Conservation (phyloP, 768 basidiomycete species). For the Phylloporus rhodoxanthus region DNA sequence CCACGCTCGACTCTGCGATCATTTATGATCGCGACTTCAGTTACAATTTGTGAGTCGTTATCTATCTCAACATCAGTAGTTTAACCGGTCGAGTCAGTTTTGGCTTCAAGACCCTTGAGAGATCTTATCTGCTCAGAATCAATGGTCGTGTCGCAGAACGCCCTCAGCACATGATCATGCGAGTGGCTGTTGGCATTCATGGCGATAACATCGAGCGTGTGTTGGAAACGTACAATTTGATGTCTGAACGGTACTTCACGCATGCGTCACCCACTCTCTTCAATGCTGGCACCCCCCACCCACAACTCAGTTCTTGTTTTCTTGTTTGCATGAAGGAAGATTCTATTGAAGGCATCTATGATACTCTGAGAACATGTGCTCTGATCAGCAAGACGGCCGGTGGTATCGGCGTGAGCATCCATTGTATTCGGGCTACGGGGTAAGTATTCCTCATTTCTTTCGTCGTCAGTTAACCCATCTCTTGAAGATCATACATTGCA, state of each 20-base stretch:
- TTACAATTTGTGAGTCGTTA: constrained; percentile 76
- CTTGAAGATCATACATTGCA: constrained; percentile 86
- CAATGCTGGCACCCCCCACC: constrained; percentile 93
- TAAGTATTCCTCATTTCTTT: constrained; percentile 30
- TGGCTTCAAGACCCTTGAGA: constrained; percentile 99
- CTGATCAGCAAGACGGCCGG: constrained; percentile 99
- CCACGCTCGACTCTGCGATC: constrained; percentile 83
- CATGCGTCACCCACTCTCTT: constrained; percentile 97
- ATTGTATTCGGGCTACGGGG: constrained; percentile 95
- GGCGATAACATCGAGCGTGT: constrained; percentile 83
- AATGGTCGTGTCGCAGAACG: constrained; percentile 94
- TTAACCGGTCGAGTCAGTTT: constrained; percentile 48
- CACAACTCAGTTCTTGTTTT: constrained; percentile 97
- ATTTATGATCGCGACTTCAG: constrained; percentile 98
- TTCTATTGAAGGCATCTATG: constrained; percentile 98
- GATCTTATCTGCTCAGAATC: constrained; percentile 92
- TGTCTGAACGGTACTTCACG: constrained; percentile 98
- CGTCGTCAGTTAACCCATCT: not conserved
- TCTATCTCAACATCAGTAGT: not conserved
- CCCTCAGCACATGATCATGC: constrained; percentile 99
- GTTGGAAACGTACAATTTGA: constrained; percentile 89
- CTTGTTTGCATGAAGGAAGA: constrained; percentile 98
- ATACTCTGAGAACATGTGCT: constrained; percentile 95
- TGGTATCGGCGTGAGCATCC: constrained; percentile 93
- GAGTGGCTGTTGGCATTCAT: constrained; percentile 97